Percentiles rank a stretch among this genome's conserved stretches.
Conservation (phyloP, 805 yeast genomes). For the Lachancea cidri region DNA sequence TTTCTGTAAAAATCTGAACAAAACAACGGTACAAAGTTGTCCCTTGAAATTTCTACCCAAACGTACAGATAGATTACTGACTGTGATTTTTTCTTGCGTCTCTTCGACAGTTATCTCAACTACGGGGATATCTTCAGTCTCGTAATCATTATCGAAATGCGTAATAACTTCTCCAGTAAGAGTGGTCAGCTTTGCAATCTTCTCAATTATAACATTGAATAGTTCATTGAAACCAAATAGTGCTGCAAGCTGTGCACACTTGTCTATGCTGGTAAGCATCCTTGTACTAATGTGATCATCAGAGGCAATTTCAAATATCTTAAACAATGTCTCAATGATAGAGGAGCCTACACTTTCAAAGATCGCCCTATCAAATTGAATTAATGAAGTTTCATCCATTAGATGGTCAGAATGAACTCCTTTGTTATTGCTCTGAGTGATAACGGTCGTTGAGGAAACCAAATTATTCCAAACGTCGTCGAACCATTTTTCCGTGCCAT, state of each 20-base stretch:
- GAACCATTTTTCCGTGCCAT: constrained; percentile 86
- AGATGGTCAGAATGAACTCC: constrained; percentile 16
- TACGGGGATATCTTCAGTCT: constrained; percentile 35
- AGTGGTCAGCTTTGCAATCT: constrained; percentile 64
- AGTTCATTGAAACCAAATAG: constrained; percentile 51
- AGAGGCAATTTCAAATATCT: constrained; percentile 78
- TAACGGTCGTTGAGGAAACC: constrained; percentile 39
- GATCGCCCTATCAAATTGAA: constrained; percentile 66
- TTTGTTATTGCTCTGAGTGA: constrained; percentile 24
- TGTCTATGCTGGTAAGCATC: constrained; percentile 83
- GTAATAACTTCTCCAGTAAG: constrained; percentile 38
- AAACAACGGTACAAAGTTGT: constrained; percentile 79
- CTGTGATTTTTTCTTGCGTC: constrained; percentile 54
- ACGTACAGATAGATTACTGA: constrained; percentile 73
- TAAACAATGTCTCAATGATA: constrained; percentile 66
- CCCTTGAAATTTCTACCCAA: constrained; percentile 91
- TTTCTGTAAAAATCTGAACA: constrained; percentile 69
- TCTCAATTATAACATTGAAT: constrained; percentile 62
- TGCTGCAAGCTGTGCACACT: constrained; percentile 71
- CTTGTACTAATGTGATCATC: constrained; percentile 87
- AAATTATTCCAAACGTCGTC: constrained; percentile 81
- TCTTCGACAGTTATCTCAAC: constrained; percentile 45
- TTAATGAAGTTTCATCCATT: constrained; percentile 23
- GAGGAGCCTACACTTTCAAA: constrained; percentile 60
- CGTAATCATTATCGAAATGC: constrained; percentile 8